These are phyloP conservation scores for Globisporangium iwayamae DNA, from an alignment of 352 stramenopile species.

Conservation along the genomic window DNA sequence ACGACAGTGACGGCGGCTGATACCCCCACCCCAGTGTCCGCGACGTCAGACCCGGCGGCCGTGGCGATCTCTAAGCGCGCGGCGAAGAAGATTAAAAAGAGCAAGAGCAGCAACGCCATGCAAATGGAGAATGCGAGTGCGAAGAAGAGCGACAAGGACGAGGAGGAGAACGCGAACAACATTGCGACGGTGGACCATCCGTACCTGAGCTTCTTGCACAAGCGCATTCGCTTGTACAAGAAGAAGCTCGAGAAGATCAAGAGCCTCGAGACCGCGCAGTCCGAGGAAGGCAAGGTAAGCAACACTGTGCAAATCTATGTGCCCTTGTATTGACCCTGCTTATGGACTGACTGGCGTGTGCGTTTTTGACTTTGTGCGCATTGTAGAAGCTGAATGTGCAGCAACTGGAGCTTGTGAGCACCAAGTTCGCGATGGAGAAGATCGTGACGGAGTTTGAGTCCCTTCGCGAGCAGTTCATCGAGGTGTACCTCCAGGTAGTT, in stretches of 20 bases:
- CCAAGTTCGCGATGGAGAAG: conserved; percentile 67
- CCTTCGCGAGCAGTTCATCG: conserved; percentile 75
- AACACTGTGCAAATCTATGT: not conserved
- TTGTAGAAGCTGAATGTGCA: conserved; percentile 61
- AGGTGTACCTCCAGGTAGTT: conserved; percentile 39
- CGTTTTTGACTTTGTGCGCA: not conserved
- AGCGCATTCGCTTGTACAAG: conserved; percentile 73
- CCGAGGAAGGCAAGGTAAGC: conserved; percentile 42
- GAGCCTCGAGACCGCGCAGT: conserved; percentile 41
- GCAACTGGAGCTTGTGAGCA: conserved; percentile 66
- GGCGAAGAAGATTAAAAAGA: conserved; percentile 31
- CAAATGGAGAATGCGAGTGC: not conserved
- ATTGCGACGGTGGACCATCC: conserved; percentile 59
- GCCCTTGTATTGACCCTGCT: not conserved
- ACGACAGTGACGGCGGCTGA: not conserved
- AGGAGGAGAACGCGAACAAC: conserved; percentile 32
- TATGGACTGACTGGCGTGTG: conserved; percentile 4
- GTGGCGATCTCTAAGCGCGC: conserved; percentile 22
- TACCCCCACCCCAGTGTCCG: not conserved
- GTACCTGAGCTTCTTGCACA: conserved; percentile 81
- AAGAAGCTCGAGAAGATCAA: conserved; percentile 89
- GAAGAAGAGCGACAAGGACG: conserved; percentile 25
- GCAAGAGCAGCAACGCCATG: not conserved
- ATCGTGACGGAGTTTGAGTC: conserved; percentile 71
- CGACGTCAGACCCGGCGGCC: not conserved